These are phyloP conservation scores for Kodamaea alishanica DNA, from an alignment of 1,139 yeast species.

Conservation along the genomic window DNA sequence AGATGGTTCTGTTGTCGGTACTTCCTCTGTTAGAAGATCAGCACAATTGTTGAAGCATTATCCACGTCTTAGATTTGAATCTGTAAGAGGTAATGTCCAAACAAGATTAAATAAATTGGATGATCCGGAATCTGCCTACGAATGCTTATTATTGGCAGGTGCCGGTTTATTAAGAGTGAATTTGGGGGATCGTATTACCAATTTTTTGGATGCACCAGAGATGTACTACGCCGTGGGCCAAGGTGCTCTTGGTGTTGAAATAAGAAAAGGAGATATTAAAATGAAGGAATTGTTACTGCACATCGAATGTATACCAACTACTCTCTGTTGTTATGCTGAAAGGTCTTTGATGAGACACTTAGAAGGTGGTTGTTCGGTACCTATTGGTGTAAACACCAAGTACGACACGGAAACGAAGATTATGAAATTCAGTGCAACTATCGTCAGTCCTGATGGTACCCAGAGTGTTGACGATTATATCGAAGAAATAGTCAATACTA, in stretches of 20 bases:
- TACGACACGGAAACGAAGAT: constrained; percentile 43
- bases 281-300: constrained; percentile 56
- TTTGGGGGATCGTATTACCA: constrained; percentile 66
- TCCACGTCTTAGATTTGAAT: constrained; percentile 51
- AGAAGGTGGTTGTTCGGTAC: constrained; percentile 98
- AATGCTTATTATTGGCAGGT: constrained; percentile 83
- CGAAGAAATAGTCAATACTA: constrained; percentile 30
- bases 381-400: constrained; percentile 80
- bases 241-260: constrained; percentile 93
- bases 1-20: constrained; percentile 82
- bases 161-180: constrained; percentile 84
- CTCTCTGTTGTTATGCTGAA: constrained; percentile 85
- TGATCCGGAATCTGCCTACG: constrained; percentile 55
- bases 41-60: constrained; percentile 52
- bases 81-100: constrained; percentile 84
- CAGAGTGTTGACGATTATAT: constrained; percentile 57
- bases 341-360: constrained; percentile 80
- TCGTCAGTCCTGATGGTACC: constrained; percentile 81
- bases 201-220: constrained; percentile 67
- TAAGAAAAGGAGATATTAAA: constrained; percentile 62
- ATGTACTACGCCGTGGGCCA: constrained; percentile 98
- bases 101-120: constrained; percentile 81
- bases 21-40: constrained; percentile 89
- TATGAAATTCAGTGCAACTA: constrained; percentile 62
- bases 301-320: constrained; percentile 65